phyloP scores from a whole-genome alignment of 768 basidiomycete species.

The Macrolepiota dolichaula region DNA sequence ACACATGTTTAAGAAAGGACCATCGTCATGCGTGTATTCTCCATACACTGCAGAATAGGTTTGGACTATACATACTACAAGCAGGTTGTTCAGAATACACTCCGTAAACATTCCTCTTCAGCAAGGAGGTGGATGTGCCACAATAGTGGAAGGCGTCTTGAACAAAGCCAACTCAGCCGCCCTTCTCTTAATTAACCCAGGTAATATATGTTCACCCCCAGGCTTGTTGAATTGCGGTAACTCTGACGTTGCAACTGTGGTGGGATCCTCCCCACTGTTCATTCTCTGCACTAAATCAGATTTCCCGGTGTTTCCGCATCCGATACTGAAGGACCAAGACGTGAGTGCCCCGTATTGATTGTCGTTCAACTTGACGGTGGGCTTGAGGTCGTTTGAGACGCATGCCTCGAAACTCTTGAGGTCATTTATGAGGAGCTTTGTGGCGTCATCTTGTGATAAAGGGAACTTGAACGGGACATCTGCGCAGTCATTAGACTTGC shows the following conservation, averaged over 20 bases:
- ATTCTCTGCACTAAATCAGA: slow-evolving; percentile 26
- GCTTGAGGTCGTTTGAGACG: slow-evolving; percentile 20
- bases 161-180: slow-evolving; percentile 27
- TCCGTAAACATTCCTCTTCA: too few relatives aligned
- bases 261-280: slow-evolving; percentile 27
- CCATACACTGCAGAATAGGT: too few relatives aligned
- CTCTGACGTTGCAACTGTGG: slow-evolving; percentile 10
- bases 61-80: too few relatives aligned
- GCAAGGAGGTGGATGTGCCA: slow-evolving; percentile 22
- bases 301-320: slow-evolving; percentile 21
- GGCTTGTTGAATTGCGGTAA: not conserved
- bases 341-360: slow-evolving; percentile 23
- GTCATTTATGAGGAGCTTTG: slow-evolving; percentile 22
- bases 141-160: slow-evolving; percentile 24
- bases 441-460: slow-evolving; percentile 18
- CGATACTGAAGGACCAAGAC: slow-evolving; percentile 29
- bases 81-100: too few relatives aligned
- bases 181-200: slow-evolving; percentile 24
- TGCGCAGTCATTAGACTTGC: slow-evolving; percentile 21
- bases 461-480: slow-evolving; percentile 32
- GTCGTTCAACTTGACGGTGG: slow-evolving; percentile 18
- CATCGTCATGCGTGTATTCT: too few relatives aligned
- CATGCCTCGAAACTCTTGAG: slow-evolving; percentile 20
- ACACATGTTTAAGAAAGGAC: too few relatives aligned
- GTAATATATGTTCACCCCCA: slow-evolving; percentile 23